Evolutionary conservation across 2,329 filamentous ascomycete genomes (phyloP), one percentile per base, ranked within the genome.

Genomic region (Botrytis medusae): DNA sequence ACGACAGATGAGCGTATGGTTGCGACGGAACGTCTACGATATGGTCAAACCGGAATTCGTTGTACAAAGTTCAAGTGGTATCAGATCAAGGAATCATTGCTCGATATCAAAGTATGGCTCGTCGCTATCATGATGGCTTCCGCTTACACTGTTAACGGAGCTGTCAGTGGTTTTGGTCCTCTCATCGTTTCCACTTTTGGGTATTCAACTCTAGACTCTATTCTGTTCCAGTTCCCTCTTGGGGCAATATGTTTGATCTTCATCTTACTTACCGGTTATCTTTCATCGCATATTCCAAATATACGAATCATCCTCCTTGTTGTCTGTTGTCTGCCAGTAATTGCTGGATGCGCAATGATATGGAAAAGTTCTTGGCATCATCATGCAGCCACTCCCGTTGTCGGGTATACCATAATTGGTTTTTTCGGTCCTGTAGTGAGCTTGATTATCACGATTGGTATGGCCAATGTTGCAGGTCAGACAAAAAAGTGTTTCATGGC

Each of bases 401-500:
- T 93, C 76, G 63, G 63, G 25, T 67, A 67, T 7, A 67, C 63
- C 4, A 51, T 67, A n/a, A 16, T 67, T n/a, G 63, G 63, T 12
- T 51, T 67, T 9, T 67, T 67, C 40, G 91, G 91, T 0, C 89
- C 88, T 0, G 91, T 92, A 0, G 91, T 92, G 0, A 90, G 88
- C 61, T 83, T 88, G n/a, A 86, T 87, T 4, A 88, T 90, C 60
- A 85, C 84, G 0, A 79, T 89, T 4, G 87, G 86, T 0, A 88
- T 88, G 85, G 87, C 88, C 18, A 94, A 94, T 76, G 91, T 94
- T 0, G 91, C 92, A 0, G 92, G 92, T 0, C 87, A 92, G 37
- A 94, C 92, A 0, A 94, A 94, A 83, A 94, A 94, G 84, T 92
- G 89, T 75, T 90, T 92, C 78, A 93, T 92, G 86, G 90, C 92